Evolutionary conservation across 2,329 filamentous ascomycete genomes (phyloP).

Genomic region (Alternaria arborescens): DNA sequence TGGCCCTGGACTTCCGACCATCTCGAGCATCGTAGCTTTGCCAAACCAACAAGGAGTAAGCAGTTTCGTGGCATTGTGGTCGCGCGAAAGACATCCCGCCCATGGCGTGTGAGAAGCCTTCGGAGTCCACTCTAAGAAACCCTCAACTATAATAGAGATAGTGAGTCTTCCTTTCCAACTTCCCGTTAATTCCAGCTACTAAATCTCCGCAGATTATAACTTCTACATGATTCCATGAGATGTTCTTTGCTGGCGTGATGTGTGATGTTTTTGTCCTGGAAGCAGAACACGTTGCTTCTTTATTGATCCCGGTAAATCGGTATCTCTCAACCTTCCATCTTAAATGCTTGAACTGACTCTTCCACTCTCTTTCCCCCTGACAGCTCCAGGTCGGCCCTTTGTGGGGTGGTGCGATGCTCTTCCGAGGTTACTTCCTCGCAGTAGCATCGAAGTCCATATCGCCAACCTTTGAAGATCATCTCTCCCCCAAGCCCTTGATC

Average conservation of each 20-base stretch:
- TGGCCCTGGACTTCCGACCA: background rate
- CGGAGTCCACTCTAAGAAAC: background rate
- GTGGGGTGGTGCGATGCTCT: background rate
- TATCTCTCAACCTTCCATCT: background rate
- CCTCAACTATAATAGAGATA: background rate
- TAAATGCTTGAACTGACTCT: background rate
- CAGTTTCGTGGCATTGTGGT: background rate
- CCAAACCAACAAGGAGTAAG: too few species aligned
- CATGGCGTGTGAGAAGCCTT: background rate
- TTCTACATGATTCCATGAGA: background rate
- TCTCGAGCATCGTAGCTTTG: background rate
- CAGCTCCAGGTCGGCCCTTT: background rate
- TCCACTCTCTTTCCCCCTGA: background rate
- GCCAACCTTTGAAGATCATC: background rate
- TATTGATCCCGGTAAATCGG: background rate
- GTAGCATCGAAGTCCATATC: background rate
- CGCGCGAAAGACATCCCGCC: too few species aligned
- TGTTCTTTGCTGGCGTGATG: background rate
- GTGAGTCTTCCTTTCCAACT: background rate
- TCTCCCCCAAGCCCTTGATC: background rate
- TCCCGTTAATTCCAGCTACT: background rate
- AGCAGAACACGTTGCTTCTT: background rate
- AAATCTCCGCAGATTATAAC: background rate
- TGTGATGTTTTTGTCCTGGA: background rate
- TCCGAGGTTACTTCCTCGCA: background rate